These are phyloP conservation scores for Prunus yedoensis DNA, from an alignment of 331 rosid species.

Conservation along the genomic window DNA sequence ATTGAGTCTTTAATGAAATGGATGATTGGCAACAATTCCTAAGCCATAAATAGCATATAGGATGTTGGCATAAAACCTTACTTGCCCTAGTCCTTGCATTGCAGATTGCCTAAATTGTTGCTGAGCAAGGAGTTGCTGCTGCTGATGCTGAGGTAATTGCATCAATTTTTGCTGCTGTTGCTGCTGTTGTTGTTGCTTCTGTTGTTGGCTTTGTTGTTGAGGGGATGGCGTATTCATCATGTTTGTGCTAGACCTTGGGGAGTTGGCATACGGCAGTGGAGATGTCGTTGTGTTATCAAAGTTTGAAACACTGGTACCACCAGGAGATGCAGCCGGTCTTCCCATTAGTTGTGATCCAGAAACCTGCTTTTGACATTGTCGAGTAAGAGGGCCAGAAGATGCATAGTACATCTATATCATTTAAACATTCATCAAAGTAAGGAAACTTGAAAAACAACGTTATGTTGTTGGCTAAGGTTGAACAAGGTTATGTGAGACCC, in stretches of 20 bases:
- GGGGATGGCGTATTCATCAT: constrained; percentile 94
- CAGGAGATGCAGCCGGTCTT: constrained; percentile 95
- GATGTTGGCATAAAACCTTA: constrained; percentile 19
- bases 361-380: constrained; percentile 40
- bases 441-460: neutral
- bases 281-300: constrained; percentile 80
- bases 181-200: constrained; percentile 48
- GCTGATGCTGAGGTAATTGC: constrained; percentile 79
- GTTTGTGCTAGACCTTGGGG: constrained; percentile 79
- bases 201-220: constrained; percentile 85
- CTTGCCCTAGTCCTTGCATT: constrained; percentile 92
- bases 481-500: constrained; percentile 12
- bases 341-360: constrained; percentile 84
- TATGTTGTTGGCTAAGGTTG: constrained; percentile 8
- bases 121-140: constrained; percentile 72
- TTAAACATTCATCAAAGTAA: constrained; percentile 1
- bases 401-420: neutral
- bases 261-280: constrained; percentile 90
- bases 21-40: neutral
- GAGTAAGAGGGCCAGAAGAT: constrained; percentile 12
- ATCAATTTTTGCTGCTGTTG: constrained; percentile 71
- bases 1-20: neutral
- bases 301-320: constrained; percentile 59
- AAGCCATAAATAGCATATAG: neutral
- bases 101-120: constrained; percentile 78